Base-by-base conservation (phyloP, 768 basidiomycete species). In the Punctularia strigosozonata region DNA sequence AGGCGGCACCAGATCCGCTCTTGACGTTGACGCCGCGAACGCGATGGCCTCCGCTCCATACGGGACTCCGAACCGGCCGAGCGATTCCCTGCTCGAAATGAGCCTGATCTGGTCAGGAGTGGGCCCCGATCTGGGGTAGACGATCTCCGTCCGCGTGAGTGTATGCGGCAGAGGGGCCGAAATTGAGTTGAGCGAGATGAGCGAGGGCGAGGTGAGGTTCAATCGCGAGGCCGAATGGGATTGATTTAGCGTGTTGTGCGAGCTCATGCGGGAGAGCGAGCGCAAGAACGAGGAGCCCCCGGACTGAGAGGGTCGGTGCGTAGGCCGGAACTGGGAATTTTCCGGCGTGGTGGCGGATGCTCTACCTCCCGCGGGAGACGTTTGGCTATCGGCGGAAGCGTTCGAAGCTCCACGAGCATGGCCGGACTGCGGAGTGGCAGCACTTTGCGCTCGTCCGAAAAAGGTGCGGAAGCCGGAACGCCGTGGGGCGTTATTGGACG, bases 151-250 rank as follows among this genome's bases (percentile, higher is more conserved):
- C 18, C 80, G 75, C 17, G 71, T 62, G 20, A 71, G 61, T 8
- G 86, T 88, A 53, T 89, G 81, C 5, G 77, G 68, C 6, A 89
- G 69, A 5, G 86, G 86, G 4, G 80, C 52, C 4, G 82, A 85
- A 41, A 89, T 88, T 7, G 73, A 81, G 46, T 75, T 65, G 25
- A 86, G 63, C 14, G 84, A 84, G 40, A 84, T 75, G 38, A 69
- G 61, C 15, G 82, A 82, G 6, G 81, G 75, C 2, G 78, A 82
- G 24, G 67, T 74, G 34, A 76, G 65, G 31, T 42, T 46, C 6
- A 42, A 43, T 5, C 37, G 38, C 17, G 31, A 25, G 13, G 42
- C 50, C 31, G 36, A 39, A 39, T 62, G 57, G 42, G 56, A 57
- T 13, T 59, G 59, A 39, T 62, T 60, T 20, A 64, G 52, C 6